Conservation (phyloP, 192 early-diverging fungal species). For the Coemansia asiatica region DNA sequence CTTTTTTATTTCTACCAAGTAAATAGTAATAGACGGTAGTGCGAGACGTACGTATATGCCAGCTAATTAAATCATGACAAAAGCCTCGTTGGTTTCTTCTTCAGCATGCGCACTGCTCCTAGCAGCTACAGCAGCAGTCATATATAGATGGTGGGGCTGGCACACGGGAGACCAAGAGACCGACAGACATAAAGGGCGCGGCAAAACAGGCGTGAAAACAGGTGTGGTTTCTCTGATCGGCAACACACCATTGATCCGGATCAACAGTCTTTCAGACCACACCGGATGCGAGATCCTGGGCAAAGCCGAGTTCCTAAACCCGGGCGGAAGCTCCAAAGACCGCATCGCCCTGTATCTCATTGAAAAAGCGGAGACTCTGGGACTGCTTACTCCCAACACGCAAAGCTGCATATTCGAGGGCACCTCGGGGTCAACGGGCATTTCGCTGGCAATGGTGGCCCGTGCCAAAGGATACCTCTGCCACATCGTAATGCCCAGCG, state of each 20-base stretch:
- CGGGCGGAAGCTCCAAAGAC: conserved; percentile 93
- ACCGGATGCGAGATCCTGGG: conserved; percentile 89
- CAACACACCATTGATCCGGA: conserved; percentile 86
- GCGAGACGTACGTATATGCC: too few relatives aligned
- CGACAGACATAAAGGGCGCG: not conserved
- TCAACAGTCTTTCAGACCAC: conserved; percentile 79
- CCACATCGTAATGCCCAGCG: conserved; percentile 97
- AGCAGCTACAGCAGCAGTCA: not conserved
- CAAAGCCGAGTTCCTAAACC: conserved; percentile 83
- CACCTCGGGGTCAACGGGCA: conserved; percentile 94
- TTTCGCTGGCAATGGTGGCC: conserved; percentile 89
- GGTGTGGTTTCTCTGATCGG: conserved; percentile 86
- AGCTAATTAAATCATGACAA: not conserved
- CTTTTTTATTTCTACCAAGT: not conserved
- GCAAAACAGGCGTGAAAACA: not conserved
- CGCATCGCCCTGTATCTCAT: conserved; percentile 87
- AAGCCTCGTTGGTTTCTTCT: not conserved
- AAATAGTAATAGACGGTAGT: too few relatives aligned
- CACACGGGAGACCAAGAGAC: not conserved
- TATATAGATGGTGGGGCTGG: not conserved
- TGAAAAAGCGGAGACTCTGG: conserved; percentile 68
- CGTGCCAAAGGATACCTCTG: conserved; percentile 87
- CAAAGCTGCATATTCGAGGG: conserved; percentile 88
- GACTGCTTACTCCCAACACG: conserved; percentile 69
- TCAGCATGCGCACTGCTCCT: not conserved